These are phyloP conservation scores for Glomus cerebriforme DNA, from an alignment of 192 early-diverging fungal genomes.

Conservation along the genomic window DNA sequence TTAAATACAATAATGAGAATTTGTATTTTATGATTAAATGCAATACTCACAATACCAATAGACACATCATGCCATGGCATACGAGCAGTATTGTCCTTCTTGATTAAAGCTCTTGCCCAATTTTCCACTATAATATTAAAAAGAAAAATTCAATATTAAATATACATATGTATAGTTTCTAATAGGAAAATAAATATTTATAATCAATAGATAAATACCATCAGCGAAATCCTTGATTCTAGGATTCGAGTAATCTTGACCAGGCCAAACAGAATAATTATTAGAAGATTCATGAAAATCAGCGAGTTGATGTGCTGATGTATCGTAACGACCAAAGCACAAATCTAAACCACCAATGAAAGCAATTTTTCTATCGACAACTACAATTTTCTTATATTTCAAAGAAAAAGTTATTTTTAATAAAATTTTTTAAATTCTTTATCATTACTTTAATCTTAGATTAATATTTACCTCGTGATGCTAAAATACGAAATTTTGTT, in stretches of 20 bases:
- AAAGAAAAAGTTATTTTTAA: not conserved
- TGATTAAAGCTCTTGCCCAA: conserved; percentile 50
- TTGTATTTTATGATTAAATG: not conserved
- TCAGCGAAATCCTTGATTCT: conserved; percentile 75
- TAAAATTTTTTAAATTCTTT: not conserved
- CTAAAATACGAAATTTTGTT: not conserved
- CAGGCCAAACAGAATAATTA: conserved; percentile 58
- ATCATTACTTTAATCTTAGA: not conserved
- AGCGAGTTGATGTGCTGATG: conserved; percentile 69
- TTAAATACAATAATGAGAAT: not conserved
- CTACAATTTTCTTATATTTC: conserved; percentile 57
- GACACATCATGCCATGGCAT: conserved; percentile 94
- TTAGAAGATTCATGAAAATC: conserved; percentile 63
- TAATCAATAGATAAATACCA: conserved; percentile 37
- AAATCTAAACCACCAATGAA: conserved; percentile 82
- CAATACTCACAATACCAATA: conserved; percentile 60
- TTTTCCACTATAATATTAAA: conserved; percentile 44
- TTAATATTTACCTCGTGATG: conserved; percentile 57
- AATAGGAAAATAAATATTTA: not conserved
- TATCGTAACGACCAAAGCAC: conserved; percentile 87
- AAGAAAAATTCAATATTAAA: not conserved
- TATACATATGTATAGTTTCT: conserved; percentile 1
- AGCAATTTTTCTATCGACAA: conserved; percentile 70
- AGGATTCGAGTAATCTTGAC: conserved; percentile 89
- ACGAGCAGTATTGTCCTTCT: conserved; percentile 53